Evolutionary conservation across 805 yeast genomes (phyloP).

Genomic region (Metschnikowia reukaufii): DNA sequence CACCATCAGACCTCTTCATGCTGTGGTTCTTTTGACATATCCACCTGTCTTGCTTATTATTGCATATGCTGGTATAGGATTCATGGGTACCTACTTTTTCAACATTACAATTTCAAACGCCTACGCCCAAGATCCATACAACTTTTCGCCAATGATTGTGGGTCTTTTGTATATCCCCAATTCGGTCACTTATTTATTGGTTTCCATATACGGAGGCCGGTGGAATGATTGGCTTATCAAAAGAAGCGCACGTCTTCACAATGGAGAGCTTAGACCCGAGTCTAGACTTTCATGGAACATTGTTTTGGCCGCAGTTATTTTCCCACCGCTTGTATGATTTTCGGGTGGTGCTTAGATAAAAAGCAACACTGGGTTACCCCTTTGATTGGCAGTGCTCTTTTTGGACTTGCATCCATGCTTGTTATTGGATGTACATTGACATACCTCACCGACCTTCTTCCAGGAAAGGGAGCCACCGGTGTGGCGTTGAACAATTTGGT

Average conservation of each 20-base stretch:
- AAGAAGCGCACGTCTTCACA: conserved; percentile 51
- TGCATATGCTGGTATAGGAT: conserved; percentile 66
- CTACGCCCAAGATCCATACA: conserved; percentile 66
- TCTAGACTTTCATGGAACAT: conserved; percentile 77
- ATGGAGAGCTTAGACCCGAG: conserved; percentile 72
- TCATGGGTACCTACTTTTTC: conserved; percentile 67
- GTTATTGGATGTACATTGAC: conserved; percentile 80
- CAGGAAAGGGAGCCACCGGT: conserved; percentile 88
- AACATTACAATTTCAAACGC: conserved; percentile 70
- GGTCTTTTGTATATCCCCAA: conserved; percentile 84
- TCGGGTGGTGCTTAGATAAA: conserved; percentile 78
- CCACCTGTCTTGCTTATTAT: conserved; percentile 76
- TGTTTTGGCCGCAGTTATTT: conserved; percentile 58
- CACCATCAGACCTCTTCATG: conserved; percentile 57
- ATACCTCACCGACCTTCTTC: conserved; percentile 78
- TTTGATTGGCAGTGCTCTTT: conserved; percentile 74
- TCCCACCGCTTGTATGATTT: conserved; percentile 68
- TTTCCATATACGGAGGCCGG: conserved; percentile 77
- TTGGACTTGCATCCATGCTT: conserved; percentile 83
- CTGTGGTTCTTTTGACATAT: conserved; percentile 58
- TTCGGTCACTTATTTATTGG: conserved; percentile 71
- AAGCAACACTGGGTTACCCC: conserved; percentile 76
- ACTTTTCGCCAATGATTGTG: conserved; percentile 60
- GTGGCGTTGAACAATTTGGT: conserved; percentile 78
- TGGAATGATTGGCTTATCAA: conserved; percentile 69